A percentile compares a stretch with the other conserved stretches of the same genome.
phyloP scores from a whole-genome alignment of 805 yeast genomes.

The Lachancea mirantina region DNA sequence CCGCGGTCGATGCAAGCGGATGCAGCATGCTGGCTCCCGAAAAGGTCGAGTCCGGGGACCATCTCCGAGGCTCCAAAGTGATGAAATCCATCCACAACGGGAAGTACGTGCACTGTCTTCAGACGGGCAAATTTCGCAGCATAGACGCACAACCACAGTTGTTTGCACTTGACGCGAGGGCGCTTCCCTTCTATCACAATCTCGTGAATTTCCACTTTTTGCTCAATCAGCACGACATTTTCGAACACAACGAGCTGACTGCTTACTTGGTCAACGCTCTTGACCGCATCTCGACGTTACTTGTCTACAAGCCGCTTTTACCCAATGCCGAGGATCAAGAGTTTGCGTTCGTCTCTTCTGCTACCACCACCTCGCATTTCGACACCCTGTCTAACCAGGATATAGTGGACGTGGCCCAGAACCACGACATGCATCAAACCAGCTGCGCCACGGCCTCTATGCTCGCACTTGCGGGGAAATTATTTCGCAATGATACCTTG shows the following conservation, averaged over 20 bases:
- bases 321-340: conserved; percentile 31
- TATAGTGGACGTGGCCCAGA: conserved; percentile 21
- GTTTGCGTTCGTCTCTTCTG: conserved; percentile 16
- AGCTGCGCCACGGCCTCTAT: conserved; percentile 50
- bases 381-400: conserved; percentile 22
- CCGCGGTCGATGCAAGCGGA: conserved; percentile 44
- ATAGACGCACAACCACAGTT: conserved; percentile 3
- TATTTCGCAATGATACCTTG: conserved; percentile 34
- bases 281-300: conserved; percentile 33
- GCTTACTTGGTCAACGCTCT: conserved; percentile 24
- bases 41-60: conserved; percentile 30
- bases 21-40: conserved; percentile 32
- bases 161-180: conserved; percentile 7
- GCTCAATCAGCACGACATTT: conserved; percentile 33
- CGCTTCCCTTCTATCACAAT: conserved; percentile 38
- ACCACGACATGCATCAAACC: conserved; percentile 39
- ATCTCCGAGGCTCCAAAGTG: conserved; percentile 29
- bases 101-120: conserved; percentile 31
- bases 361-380: conserved; percentile 14
- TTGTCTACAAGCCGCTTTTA: conserved; percentile 41
- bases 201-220: conserved; percentile 42
- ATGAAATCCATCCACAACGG: conserved; percentile 32
- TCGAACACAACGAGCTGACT: conserved; percentile 1
- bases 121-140: conserved; percentile 19
- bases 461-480: conserved; percentile 41